A percentile compares a stretch with the other conserved stretches of the same genome.
These are phyloP conservation scores for Obba rivulosa DNA, from an alignment of 768 basidiomycete species.

Conservation along the genomic window DNA sequence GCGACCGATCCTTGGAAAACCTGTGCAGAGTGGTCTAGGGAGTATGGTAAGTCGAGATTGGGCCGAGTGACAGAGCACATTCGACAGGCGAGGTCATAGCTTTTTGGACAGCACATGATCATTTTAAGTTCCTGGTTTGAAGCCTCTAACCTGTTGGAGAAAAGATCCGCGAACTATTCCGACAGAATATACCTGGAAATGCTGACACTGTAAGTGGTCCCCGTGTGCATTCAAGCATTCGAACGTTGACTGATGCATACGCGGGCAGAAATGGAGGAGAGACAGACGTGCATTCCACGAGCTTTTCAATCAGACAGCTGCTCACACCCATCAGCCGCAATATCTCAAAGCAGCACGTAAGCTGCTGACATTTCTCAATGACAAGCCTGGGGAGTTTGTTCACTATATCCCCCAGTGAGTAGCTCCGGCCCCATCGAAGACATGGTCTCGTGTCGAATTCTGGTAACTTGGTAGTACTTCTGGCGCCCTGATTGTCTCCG, in stretches of 20 bases:
- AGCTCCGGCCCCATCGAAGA: background rate
- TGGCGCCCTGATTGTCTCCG: constrained; percentile 22
- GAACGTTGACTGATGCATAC: too few species aligned
- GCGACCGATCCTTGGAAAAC: constrained; percentile 17
- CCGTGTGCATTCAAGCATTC: too few species aligned
- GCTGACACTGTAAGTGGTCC: too few species aligned
- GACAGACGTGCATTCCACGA: too few species aligned
- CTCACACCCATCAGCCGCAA: too few species aligned
- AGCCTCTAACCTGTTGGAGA: constrained; percentile 22
- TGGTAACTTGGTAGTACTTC: constrained; percentile 21
- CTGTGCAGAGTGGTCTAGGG: constrained; percentile 22
- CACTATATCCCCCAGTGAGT: constrained; percentile 37
- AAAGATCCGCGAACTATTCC: constrained; percentile 19
- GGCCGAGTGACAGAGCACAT: background rate
- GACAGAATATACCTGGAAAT: constrained; percentile 7
- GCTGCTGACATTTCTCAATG: too few species aligned
- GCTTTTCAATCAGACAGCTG: too few species aligned
- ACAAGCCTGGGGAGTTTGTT: constrained; percentile 29
- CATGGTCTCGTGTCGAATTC: background rate
- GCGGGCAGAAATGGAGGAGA: constrained; percentile 21
- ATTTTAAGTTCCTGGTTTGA: constrained; percentile 20
- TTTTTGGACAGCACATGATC: constrained; percentile 23
- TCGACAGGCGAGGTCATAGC: constrained; percentile 21
- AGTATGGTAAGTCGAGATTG: constrained; percentile 19
- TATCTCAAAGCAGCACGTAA: too few species aligned